Conservation (phyloP, 352 stramenopile species). For the Discostella stelligera region DNA sequence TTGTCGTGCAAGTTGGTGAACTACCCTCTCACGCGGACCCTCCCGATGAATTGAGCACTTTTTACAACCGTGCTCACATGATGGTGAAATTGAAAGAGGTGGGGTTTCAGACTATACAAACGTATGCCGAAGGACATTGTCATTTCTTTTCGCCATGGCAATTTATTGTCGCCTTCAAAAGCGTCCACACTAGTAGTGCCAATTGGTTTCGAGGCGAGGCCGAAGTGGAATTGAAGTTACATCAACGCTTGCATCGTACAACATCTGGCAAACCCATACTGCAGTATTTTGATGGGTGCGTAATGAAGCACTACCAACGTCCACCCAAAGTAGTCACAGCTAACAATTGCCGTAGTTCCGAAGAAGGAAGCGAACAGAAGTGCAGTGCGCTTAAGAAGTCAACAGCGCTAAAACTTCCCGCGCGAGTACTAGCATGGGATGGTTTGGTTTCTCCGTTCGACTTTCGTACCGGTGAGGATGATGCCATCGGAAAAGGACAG, state of each 20-base stretch:
- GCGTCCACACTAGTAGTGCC: slow-evolving; percentile 1
- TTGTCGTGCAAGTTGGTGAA: slow-evolving; percentile 29
- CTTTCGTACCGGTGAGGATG: too few relatives aligned
- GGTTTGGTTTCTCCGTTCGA: too few relatives aligned
- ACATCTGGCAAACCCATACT: slow-evolving; percentile 50
- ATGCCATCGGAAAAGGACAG: too few relatives aligned
- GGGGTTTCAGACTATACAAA: slow-evolving; percentile 26
- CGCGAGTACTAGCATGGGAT: too few relatives aligned
- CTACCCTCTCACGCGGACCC: background rate
- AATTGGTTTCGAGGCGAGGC: slow-evolving; percentile 58
- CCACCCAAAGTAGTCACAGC: slow-evolving; percentile 30
- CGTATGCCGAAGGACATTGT: slow-evolving; percentile 57
- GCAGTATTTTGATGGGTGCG: slow-evolving; percentile 65
- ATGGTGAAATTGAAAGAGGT: slow-evolving; percentile 12
- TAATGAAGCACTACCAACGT: slow-evolving; percentile 54
- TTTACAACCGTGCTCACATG: slow-evolving; percentile 7
- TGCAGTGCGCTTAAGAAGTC: slow-evolving; percentile 1
- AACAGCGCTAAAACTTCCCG: background rate
- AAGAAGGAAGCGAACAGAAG: background rate
- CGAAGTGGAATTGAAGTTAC: slow-evolving; percentile 55
- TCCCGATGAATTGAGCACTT: slow-evolving; percentile 17
- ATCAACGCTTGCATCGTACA: slow-evolving; percentile 43
- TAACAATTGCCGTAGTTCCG: slow-evolving; percentile 15
- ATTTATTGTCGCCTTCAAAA: slow-evolving; percentile 50
- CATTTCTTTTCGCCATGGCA: slow-evolving; percentile 46